Evolutionary conservation across 257 asterid species (phyloP), one percentile per base, ranked within the genome.

Genomic region (Penstemon eatonii): DNA sequence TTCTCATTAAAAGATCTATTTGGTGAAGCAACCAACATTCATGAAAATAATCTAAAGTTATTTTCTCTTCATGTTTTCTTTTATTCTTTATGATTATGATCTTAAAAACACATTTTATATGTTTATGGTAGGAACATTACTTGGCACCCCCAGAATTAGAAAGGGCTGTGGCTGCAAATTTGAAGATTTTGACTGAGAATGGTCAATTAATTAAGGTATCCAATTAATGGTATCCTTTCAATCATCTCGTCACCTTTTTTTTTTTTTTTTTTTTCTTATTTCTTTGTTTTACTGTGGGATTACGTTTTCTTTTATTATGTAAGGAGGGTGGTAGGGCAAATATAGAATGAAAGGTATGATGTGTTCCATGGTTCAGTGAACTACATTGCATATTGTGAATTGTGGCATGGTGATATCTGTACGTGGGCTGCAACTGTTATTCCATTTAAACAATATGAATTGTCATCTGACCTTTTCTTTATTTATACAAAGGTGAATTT

Each of bases 131-230:
- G 99, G 96, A 87, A 62, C 86, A 73, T 53, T 85, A 81, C 78
- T 68, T 65, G 19, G 79, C 79, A 60, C 83, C 90, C 72, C 81
- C 85, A 39, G 88, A 86, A 69, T 70, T 89, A 64, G 96, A 87
- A 67, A 85, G 75, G 81, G 67, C 59, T 38, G 76, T 93, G 78
- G 82, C 83, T 43, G 69, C 89, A 78, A 86, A 74, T 71, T 74
- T 94, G 89, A 91, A 94, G 84, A 73, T 44, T 60, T 72, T 94
- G 81, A 86, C 96, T 0, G 96, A 89, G 40, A 81, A 76, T 60
- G 83, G 96, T 75, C 84, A 78, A 73, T 57, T 94, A 57, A 67
- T 89, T 39, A 91, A 95, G 99, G 99, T 94, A 78, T 68, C 67
- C 51, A 40, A 53, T 66, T 38, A 47, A 43, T 12, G n/a, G 67